phyloP scores from a whole-genome alignment of 2,329 filamentous ascomycete species.

The Ophiostoma sp. region DNA sequence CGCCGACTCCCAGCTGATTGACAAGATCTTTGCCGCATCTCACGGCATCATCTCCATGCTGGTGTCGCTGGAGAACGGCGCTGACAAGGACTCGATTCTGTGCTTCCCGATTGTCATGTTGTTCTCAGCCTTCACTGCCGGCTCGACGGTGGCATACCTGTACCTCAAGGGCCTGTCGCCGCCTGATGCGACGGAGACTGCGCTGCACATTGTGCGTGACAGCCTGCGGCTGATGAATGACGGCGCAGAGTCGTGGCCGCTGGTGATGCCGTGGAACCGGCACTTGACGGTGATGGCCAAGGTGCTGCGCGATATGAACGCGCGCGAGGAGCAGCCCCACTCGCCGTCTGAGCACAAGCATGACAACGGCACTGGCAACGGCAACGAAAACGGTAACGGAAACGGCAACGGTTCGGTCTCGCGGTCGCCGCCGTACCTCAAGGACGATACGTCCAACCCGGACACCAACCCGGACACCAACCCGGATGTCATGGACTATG shows the following conservation, averaged over 20 bases:
- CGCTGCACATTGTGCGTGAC: slow-evolving; percentile 52
- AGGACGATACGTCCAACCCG: slow-evolving; percentile 53
- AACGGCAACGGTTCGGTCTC: background rate
- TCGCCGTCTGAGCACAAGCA: slow-evolving; percentile 35
- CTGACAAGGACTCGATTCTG: slow-evolving; percentile 54
- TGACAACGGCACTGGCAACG: slow-evolving; percentile 2
- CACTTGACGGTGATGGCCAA: slow-evolving; percentile 59
- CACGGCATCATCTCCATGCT: slow-evolving; percentile 55
- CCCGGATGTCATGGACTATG: slow-evolving; percentile 55
- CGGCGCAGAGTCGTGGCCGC: slow-evolving; percentile 54
- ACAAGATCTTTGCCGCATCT: slow-evolving; percentile 54
- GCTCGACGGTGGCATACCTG: slow-evolving; percentile 56
- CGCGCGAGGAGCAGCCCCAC: slow-evolving; percentile 32
- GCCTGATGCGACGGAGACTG: slow-evolving; percentile 52
- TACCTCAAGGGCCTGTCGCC: slow-evolving; percentile 58
- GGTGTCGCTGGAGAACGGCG: slow-evolving; percentile 50
- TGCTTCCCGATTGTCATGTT: slow-evolving; percentile 61
- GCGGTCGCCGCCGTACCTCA: slow-evolving; percentile 39
- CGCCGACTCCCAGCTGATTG: slow-evolving; percentile 47
- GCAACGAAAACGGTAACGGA: no score
- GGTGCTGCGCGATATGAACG: slow-evolving; percentile 51
- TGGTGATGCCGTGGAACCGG: slow-evolving; percentile 55
- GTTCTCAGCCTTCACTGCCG: slow-evolving; percentile 57
- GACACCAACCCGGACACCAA: slow-evolving; percentile 52
- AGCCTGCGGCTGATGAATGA: slow-evolving; percentile 56